phyloP scores from a whole-genome alignment of 148 eudicot genomes.

The Fallopia convolvulus region DNA sequence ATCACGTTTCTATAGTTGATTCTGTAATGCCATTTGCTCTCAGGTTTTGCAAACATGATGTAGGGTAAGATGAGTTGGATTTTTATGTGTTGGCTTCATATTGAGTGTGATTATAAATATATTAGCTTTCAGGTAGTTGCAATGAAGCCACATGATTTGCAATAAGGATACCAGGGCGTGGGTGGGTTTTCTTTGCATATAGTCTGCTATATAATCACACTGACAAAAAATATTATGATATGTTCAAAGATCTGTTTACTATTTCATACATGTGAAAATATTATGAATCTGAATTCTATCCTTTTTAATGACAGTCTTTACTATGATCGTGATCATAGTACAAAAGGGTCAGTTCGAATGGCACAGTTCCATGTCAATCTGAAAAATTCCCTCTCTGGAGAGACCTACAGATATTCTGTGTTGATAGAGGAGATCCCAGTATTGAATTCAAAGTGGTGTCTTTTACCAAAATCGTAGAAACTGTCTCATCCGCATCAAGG shows the following conservation, averaged over 20 bases:
- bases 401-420: neutral
- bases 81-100: neutral
- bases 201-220: constrained; percentile 2
- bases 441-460: constrained; percentile 34
- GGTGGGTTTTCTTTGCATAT: neutral
- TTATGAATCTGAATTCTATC: neutral
- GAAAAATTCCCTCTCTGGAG: neutral
- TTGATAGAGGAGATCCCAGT: neutral
- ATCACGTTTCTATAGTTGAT: neutral
- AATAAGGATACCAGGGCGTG: neutral
- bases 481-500: constrained; percentile 39
- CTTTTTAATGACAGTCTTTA: neutral
- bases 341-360: neutral
- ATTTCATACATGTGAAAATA: neutral
- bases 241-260: neutral
- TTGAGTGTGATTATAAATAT: neutral
- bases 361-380: neutral
- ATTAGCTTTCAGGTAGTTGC: neutral
- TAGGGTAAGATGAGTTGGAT: neutral
- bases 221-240: neutral
- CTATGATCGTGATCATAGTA: neutral
- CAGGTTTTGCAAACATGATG: neutral
- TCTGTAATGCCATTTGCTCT: neutral
- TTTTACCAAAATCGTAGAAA: constrained; percentile 47
- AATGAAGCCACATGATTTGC: neutral